Base-by-base conservation (phyloP, 176 grass and related monocot genomes). In the Aegilops sharonensis region DNA sequence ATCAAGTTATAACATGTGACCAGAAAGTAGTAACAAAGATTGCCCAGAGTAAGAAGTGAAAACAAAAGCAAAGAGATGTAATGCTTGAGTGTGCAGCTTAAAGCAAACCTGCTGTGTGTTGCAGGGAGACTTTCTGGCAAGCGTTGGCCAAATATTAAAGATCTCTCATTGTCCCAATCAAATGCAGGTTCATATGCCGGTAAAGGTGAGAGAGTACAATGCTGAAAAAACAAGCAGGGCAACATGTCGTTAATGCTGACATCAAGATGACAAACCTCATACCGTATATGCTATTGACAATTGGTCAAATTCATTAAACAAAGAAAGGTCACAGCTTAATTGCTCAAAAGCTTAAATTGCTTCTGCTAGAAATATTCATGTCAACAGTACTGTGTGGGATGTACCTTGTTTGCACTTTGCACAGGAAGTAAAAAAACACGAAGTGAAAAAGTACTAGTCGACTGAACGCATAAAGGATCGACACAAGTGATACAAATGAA, bases 101-200 rank as follows among this genome's bases (percentile, higher is more conserved):
- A 92, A 88, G 43, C 84, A 99, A 88, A 99, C 97, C 97, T 99
- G 89, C 39, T 94, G 71, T 86, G 84, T 77, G 90, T 88, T 88
- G 92, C 85, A 64, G 92, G 90, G 66, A 94, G 84, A 87, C 25
- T 94, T 85, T 94, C 97, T 83, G 94, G 92, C 21, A 91, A 66
- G 77, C 97, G 92, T 91, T 94, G 97, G 43, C 97, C 97, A 78
- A 99, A 96, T 86, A 99, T 96, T 79, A 96, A 81, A n/a, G 94
- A 96, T 34, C 94, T 96, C 85, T 96, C 97, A 68, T 96, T 99
- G 81, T 99, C 97, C 97, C 97, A 99, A 89, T 96, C 97, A 96
- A 96, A 99, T 85, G 94, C 94, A 68, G 97, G 94, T 67, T 99
- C 97, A 57, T 99, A 99, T 70, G 97, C 86, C 4, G 92, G 94